Conservation (phyloP, 2,329 filamentous ascomycete species). For the Thelonectria rubi region DNA sequence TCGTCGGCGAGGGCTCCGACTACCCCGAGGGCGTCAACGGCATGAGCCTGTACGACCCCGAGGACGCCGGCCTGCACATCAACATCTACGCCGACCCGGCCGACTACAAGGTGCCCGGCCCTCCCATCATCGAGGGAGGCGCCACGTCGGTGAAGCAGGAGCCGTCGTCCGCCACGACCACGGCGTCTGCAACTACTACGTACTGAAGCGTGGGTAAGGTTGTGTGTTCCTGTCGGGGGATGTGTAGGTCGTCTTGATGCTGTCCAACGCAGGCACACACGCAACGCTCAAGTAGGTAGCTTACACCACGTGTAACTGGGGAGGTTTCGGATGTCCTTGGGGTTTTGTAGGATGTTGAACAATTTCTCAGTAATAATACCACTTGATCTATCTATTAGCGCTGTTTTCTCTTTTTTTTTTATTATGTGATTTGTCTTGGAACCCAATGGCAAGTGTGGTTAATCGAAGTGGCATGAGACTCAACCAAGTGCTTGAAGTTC, state of each 20-base stretch:
- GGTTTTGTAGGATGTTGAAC: neutral
- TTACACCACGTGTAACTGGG: neutral
- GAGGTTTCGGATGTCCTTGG: neutral
- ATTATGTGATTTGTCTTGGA: too few species aligned
- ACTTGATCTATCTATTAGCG: too few species aligned
- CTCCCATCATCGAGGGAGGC: conserved; percentile 41
- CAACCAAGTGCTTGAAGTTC: too few species aligned
- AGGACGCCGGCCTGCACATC: conserved; percentile 49
- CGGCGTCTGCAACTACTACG: conserved; percentile 35
- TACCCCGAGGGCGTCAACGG: conserved; percentile 47
- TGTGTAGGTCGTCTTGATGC: neutral
- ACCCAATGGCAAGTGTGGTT: too few species aligned
- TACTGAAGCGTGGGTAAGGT: conserved; percentile 18
- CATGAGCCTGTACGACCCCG: conserved; percentile 48
- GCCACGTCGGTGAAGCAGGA: conserved; percentile 39
- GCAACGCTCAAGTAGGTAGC: neutral
- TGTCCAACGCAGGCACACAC: neutral
- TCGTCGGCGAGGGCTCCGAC: conserved; percentile 53
- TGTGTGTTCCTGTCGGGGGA: neutral
- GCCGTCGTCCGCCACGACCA: conserved; percentile 38
- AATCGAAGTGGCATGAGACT: too few species aligned
- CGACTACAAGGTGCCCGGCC: conserved; percentile 47
- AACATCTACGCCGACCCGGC: conserved; percentile 45
- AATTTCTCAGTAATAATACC: neutral
- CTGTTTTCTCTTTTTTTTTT: too few species aligned